A percentile compares a stretch with the other conserved stretches of the same genome.
These are phyloP conservation scores for Tanozyma kutaoensis DNA, from an alignment of 805 yeast species.

Conservation along the genomic window DNA sequence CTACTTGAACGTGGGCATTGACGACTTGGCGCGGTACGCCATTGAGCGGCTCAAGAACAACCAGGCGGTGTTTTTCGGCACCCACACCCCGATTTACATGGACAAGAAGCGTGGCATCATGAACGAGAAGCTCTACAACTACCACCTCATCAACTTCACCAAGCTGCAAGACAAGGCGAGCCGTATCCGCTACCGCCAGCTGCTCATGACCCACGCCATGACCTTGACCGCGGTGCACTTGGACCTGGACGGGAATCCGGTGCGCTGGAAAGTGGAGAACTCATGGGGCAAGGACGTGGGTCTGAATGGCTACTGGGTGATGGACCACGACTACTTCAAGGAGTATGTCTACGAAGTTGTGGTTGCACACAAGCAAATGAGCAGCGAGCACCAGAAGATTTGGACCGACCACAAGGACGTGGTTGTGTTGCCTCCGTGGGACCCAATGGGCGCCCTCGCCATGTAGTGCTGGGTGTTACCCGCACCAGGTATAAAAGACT, in stretches of 20 bases:
- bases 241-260: conserved; percentile 34
- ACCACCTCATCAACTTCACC: conserved; percentile 5
- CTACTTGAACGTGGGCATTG: conserved; percentile 8
- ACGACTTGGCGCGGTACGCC: conserved; percentile 6
- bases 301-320: conserved; percentile 51
- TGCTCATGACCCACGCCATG: conserved; percentile 12
- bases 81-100: conserved; percentile 10
- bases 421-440: conserved; percentile 59
- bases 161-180: conserved; percentile 7
- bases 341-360: conserved; percentile 62
- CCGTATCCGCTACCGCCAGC: conserved; percentile 8
- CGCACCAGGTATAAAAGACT: too few species aligned
- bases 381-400: conserved; percentile 19
- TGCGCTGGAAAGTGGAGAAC: conserved; percentile 63
- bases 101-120: conserved; percentile 10
- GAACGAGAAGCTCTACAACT: conserved; percentile 8
- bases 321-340: conserved; percentile 64
- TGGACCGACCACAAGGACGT: conserved; percentile 28
- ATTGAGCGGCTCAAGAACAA: conserved; percentile 5
- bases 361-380: conserved; percentile 19
- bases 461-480: neutral
- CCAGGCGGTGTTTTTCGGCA: conserved; percentile 9
- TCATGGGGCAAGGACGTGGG: conserved; percentile 68
- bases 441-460: conserved; percentile 75
- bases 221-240: conserved; percentile 8